Conservation (phyloP, 768 basidiomycete species). For the Pholiota microspora region DNA sequence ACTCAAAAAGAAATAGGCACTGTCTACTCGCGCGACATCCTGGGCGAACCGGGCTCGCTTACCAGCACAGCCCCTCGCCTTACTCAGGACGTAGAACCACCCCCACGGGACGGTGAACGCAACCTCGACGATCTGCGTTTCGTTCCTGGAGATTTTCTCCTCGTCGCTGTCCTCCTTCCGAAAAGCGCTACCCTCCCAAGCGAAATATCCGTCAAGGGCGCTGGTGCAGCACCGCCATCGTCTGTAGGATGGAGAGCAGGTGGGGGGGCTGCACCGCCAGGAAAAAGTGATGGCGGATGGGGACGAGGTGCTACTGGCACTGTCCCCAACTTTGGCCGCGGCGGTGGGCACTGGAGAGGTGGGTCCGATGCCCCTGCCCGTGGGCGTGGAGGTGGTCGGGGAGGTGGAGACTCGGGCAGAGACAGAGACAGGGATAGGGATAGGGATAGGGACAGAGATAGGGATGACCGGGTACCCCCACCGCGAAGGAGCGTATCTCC, state of each 20-base stretch:
- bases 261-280: constrained; percentile 2
- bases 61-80: constrained; percentile 58
- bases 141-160: constrained; percentile 78
- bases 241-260: constrained; percentile 16
- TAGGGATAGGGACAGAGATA: constrained; percentile 18
- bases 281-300: constrained; percentile 50
- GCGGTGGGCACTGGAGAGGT: constrained; percentile 77
- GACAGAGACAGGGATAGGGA: constrained; percentile 16
- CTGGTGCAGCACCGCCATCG: constrained; percentile 22
- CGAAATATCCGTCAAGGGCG: constrained; percentile 54
- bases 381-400: constrained; percentile 36
- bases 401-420: constrained; percentile 17
- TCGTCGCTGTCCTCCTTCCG: constrained; percentile 72
- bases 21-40: constrained; percentile 82
- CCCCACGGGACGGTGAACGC: constrained; percentile 44
- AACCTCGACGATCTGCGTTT: constrained; percentile 77
- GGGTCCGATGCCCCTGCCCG: constrained; percentile 52
- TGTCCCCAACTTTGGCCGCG: constrained; percentile 31
- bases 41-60: constrained; percentile 73
- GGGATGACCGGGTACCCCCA: constrained; percentile 40
- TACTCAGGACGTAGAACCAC: constrained; percentile 45
- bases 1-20: constrained; percentile 77
- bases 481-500: constrained; percentile 48
- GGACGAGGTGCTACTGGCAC: constrained; percentile 36
- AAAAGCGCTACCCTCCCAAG: constrained; percentile 55